Evolutionary conservation across 805 yeast species (phyloP).

Genomic region (Candida palmyrensis): DNA sequence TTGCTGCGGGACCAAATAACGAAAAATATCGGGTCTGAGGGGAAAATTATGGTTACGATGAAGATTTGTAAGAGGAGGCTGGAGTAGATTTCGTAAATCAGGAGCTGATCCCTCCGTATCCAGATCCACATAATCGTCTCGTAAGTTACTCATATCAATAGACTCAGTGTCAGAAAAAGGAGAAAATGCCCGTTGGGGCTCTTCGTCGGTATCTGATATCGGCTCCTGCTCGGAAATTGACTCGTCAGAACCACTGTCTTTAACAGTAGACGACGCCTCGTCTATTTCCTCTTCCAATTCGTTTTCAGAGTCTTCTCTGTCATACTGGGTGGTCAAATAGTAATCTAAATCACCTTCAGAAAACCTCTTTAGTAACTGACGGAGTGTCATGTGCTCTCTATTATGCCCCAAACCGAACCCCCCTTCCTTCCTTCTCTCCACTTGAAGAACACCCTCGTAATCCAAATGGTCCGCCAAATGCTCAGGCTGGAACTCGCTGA

Average conservation of each 20-base stretch:
- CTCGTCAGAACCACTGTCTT: conserved; percentile 16
- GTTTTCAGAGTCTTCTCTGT: conserved; percentile 15
- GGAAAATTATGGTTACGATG: conserved; percentile 26
- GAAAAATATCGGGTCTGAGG: conserved; percentile 37
- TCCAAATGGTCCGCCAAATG: conserved; percentile 32
- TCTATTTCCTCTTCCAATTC: conserved; percentile 8
- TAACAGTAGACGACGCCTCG: conserved; percentile 10
- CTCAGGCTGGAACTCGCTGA: conserved; percentile 26
- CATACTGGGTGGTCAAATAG: conserved; percentile 72
- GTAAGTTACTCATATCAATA: conserved; percentile 38
- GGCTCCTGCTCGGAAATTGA: conserved; percentile 15
- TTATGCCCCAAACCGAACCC: conserved; percentile 67
- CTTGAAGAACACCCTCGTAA: conserved; percentile 38
- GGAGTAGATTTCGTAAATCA: conserved; percentile 44
- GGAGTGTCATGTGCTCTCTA: conserved; percentile 46
- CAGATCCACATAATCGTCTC: conserved; percentile 46
- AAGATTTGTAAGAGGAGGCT: conserved; percentile 53
- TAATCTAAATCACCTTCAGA: conserved; percentile 38
- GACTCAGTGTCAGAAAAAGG: conserved; percentile 34
- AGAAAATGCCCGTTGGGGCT: conserved; percentile 10
- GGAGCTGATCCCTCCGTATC: conserved; percentile 21
- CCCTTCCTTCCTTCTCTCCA: conserved; percentile 52
- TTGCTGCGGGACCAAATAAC: conserved; percentile 55
- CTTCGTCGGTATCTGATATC: conserved; percentile 21
- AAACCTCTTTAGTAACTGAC: conserved; percentile 42